These are phyloP conservation scores for Anisodus tanguticus DNA, from an alignment of 257 asterid genomes.

Conservation along the genomic window DNA sequence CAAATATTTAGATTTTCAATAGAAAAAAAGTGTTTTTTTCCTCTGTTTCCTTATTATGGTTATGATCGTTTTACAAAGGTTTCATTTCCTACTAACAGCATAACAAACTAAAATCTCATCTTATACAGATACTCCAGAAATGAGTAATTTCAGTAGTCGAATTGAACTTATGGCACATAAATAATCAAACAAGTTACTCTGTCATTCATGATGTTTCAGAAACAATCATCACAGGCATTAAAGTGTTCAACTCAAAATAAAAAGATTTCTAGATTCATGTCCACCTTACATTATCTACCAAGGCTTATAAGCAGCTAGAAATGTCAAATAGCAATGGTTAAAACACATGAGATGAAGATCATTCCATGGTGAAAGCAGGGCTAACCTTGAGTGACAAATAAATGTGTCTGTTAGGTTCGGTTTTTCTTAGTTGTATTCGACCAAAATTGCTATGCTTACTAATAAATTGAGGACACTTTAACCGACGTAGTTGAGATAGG, in stretches of 20 bases:
- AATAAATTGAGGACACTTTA: too few relatives aligned
- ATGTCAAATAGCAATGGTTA: neutral
- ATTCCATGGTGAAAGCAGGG: neutral
- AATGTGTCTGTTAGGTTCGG: neutral
- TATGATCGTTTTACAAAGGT: neutral
- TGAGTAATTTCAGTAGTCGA: neutral
- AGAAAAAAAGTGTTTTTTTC: neutral
- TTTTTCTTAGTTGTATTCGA: neutral
- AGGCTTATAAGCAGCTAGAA: neutral
- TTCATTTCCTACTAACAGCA: constrained; percentile 1
- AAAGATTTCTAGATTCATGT: neutral
- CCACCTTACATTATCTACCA: neutral
- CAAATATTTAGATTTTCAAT: constrained; percentile 16
- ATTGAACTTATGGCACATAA: neutral
- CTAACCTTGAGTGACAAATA: neutral
- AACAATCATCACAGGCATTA: neutral
- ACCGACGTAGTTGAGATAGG: too few relatives aligned
- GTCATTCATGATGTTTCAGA: neutral
- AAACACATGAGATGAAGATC: neutral
- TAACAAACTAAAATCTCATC: constrained; percentile 2
- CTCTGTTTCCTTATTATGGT: neutral
- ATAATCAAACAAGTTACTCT: constrained; percentile 1
- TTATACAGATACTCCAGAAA: neutral
- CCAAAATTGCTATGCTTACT: neutral
- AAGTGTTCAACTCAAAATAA: neutral